Conservation (phyloP, 2,329 filamentous ascomycete genomes). For the Rutstroemia sydowiana region DNA sequence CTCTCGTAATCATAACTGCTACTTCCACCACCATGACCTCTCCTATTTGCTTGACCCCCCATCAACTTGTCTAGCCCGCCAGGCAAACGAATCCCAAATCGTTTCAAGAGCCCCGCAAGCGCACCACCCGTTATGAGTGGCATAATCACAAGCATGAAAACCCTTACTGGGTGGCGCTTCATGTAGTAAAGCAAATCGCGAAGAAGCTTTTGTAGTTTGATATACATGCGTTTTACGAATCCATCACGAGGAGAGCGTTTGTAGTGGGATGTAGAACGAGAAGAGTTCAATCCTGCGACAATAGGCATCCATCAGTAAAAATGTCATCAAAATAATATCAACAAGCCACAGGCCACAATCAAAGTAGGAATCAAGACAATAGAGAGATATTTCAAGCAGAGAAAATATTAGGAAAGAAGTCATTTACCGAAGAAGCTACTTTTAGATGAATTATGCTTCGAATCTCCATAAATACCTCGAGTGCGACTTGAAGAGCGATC, state of each 20-base stretch:
- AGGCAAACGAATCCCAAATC: constrained; percentile 74
- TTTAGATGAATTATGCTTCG: constrained; percentile 36
- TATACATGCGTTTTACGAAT: constrained; percentile 67
- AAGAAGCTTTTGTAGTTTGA: constrained; percentile 70
- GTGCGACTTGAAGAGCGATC: constrained; percentile 26
- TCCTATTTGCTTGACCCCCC: constrained; percentile 30
- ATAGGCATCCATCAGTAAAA: neutral
- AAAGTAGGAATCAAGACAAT: neutral
- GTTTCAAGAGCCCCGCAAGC: constrained; percentile 66
- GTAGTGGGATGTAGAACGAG: constrained; percentile 48
- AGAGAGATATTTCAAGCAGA: no score
- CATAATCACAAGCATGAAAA: constrained; percentile 80
- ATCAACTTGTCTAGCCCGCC: constrained; percentile 52
- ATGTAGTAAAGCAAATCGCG: constrained; percentile 77
- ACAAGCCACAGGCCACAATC: no score
- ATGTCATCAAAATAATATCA: neutral
- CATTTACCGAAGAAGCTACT: constrained; percentile 33
- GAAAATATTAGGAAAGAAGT: neutral
- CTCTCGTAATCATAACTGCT: constrained; percentile 10
- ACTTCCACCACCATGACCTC: constrained; percentile 2
- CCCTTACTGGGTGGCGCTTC: constrained; percentile 76
- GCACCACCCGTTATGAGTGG: constrained; percentile 81
- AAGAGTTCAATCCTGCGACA: neutral
- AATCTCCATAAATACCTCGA: constrained; percentile 36
- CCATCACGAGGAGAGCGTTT: constrained; percentile 74